These are phyloP conservation scores for Mollisia scopiformis DNA, from an alignment of 2,329 filamentous ascomycete genomes.

Conservation along the genomic window DNA sequence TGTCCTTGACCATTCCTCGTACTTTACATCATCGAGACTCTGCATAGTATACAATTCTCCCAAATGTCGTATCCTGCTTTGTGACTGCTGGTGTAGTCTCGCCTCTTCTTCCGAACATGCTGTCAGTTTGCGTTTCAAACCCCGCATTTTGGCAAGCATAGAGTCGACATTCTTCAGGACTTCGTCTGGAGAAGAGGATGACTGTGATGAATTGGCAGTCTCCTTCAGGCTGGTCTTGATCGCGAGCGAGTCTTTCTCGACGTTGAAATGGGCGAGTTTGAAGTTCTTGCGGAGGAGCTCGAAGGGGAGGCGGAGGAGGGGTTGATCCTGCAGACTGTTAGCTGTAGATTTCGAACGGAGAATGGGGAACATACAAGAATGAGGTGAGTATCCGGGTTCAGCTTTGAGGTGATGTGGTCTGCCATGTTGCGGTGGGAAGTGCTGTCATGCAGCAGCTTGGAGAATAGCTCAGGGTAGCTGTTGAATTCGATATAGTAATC, in stretches of 20 bases:
- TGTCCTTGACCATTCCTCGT: slow-evolving; percentile 85
- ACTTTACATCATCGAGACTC: slow-evolving; percentile 86
- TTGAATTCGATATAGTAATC: background rate
- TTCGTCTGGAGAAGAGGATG: slow-evolving; percentile 65
- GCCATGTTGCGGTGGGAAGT: slow-evolving; percentile 48
- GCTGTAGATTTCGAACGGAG: slow-evolving; percentile 10
- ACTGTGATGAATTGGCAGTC: slow-evolving; percentile 47
- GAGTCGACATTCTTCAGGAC: slow-evolving; percentile 81
- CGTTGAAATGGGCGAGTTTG: slow-evolving; percentile 77
- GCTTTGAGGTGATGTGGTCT: slow-evolving; percentile 64
- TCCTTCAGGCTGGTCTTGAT: slow-evolving; percentile 65
- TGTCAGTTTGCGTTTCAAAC: slow-evolving; percentile 84
- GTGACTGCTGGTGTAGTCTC: slow-evolving; percentile 73
- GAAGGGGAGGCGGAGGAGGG: slow-evolving; percentile 87
- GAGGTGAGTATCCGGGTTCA: slow-evolving; percentile 76
- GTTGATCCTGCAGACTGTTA: slow-evolving; percentile 72
- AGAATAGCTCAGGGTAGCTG: too few relatives aligned
- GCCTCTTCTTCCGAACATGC: slow-evolving; percentile 78
- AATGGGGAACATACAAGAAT: slow-evolving; percentile 60
- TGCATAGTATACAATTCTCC: slow-evolving; percentile 79
- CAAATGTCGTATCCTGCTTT: slow-evolving; percentile 78
- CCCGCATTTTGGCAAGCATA: slow-evolving; percentile 84
- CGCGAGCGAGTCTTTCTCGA: slow-evolving; percentile 71
- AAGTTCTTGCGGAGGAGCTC: slow-evolving; percentile 95
- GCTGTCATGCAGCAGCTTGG: background rate